Evolutionary conservation across 441 rosid genomes (phyloP).

Genomic region (Gossypium aridum): DNA sequence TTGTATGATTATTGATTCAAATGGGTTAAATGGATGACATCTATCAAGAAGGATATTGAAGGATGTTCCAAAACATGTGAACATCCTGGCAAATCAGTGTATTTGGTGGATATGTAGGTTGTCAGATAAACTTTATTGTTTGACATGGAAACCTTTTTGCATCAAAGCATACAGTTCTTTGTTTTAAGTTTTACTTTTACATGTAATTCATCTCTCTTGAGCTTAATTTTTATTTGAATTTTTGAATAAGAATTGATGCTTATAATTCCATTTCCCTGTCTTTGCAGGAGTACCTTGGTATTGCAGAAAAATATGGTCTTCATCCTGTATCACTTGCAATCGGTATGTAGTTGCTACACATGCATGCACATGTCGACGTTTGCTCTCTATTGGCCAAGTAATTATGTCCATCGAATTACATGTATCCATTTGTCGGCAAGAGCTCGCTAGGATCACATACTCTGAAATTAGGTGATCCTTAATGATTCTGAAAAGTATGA

Average conservation of each 20-base stretch:
- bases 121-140: background rate
- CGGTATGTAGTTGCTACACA: conserved; percentile 23
- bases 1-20: background rate
- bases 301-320: conserved; percentile 39
- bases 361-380: background rate
- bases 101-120: background rate
- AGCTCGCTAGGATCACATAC: background rate
- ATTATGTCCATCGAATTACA: background rate
- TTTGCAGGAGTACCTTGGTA: conserved; percentile 38
- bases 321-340: conserved; percentile 53
- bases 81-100: background rate
- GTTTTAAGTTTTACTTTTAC: background rate
- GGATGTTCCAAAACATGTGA: background rate
- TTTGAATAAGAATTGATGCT: background rate
- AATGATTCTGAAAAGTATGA: background rate
- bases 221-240: background rate
- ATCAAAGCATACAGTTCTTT: background rate
- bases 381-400: background rate
- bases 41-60: background rate
- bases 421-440: background rate
- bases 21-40: conserved; percentile 4
- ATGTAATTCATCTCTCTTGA: background rate
- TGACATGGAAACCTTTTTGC: background rate
- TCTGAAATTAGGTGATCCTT: background rate
- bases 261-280: conserved; percentile 1